These are phyloP conservation scores for Pythium volutum DNA, from an alignment of 352 stramenopile species.

Conservation along the genomic window DNA sequence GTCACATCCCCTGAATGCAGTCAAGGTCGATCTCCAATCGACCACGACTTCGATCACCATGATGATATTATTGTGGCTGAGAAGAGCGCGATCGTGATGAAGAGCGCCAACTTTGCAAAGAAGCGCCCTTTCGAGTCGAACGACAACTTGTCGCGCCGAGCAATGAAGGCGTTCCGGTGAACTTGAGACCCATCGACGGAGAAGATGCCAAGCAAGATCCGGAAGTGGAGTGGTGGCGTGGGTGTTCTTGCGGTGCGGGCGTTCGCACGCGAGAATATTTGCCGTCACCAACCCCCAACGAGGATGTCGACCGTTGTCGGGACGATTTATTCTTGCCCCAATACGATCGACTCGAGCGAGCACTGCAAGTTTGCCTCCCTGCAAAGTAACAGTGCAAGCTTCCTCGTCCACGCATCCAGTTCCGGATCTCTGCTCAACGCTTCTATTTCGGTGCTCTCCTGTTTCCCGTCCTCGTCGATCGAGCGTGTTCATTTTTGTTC, in stretches of 20 bases:
- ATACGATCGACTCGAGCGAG: neutral
- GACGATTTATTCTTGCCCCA: neutral
- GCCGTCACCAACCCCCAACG: neutral
- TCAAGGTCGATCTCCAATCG: constrained; percentile 63
- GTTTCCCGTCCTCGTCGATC: constrained; percentile 14
- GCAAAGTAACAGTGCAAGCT: neutral
- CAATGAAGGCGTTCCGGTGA: constrained; percentile 23
- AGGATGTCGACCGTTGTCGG: neutral
- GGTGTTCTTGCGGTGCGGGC: neutral
- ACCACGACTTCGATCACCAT: constrained; percentile 77
- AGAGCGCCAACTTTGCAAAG: constrained; percentile 14
- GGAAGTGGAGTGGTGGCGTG: constrained; percentile 12
- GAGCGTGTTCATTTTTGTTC: constrained; percentile 22
- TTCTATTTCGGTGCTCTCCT: constrained; percentile 6
- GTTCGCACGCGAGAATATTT: neutral
- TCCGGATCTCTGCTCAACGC: neutral
- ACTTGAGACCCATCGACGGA: constrained; percentile 7
- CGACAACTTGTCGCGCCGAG: constrained; percentile 16
- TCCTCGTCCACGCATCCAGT: constrained; percentile 15
- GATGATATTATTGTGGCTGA: constrained; percentile 21
- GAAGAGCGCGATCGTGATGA: constrained; percentile 19
- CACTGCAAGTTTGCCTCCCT: neutral
- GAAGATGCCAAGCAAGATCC: constrained; percentile 2
- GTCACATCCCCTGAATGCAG: constrained; percentile 79
- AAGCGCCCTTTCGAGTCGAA: constrained; percentile 25